Evolutionary conservation across 2,329 filamentous ascomycete species (phyloP), one percentile per base, ranked within the genome.

Genomic region (Reticulascus tulasneorum): DNA sequence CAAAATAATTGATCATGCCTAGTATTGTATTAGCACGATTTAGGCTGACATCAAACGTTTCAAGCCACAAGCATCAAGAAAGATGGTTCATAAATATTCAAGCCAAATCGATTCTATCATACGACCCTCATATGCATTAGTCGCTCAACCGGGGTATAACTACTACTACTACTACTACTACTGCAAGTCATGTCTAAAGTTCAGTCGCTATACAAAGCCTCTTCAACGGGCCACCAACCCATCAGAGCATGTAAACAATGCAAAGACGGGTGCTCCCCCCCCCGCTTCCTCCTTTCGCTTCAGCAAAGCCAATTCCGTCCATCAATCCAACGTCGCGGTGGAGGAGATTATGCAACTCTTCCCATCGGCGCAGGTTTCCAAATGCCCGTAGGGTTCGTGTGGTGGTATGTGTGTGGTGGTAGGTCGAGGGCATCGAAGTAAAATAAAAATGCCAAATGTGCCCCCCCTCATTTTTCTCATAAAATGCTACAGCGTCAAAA

Each of bases 111-210:
- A 28, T 31, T 40, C 20, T 32, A 29, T 40, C 28, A 40, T 37
- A 33, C 23, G 22, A 37, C 23, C 17, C 27, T 41, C 52, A 44
- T 52, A 48, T 49, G 48, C 48, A 59, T 59, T 60, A 59, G 40
- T 54, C 48, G 43, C 50, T 56, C 48, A 49, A 44, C 50, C 48
- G 49, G 59, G 59, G 59, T 62, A 62, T 62, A 62, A 37, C 55
- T 60, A 54, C 50, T n/a, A n/a, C n/a, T n/a, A n/a, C n/a, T n/a
- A n/a, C 38, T 24, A 27, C 29, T 26, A 21, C 29, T 36, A 20
- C 32, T 31, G 35, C 43, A 54, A 56, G 47, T 50, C 54, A 47
- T 48, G 49, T 56, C 55, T 58, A 56, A 48, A 51, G 23, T 28
- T 13, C 31, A 17, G 20, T 50, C 47, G 51, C 48, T 52, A 51